Conservation (phyloP, 345 rosid species). For the Brassica napus region Da-Ae NC_063439.1:28491001-28491500, state of each 20-base stretch:
- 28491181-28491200: conserved; percentile 99
- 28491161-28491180: conserved; percentile 86
- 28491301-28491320: no score
- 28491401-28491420: conserved; percentile 89
- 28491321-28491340: conserved; percentile 11
- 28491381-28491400: conserved; percentile 99
- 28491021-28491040: conserved; percentile 95
- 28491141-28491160: conserved; percentile 82
- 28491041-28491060: conserved; percentile 64
- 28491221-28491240: conserved; percentile 68
- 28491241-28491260: conserved; percentile 81
- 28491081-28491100: conserved; percentile 18
- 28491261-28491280: conserved; percentile 47
- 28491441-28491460: conserved; percentile 60
- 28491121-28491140: conserved; percentile 70
- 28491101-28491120: not conserved
- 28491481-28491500: conserved; percentile 52
- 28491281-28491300: conserved; percentile 16
- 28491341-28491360: conserved; percentile 87
- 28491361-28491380: conserved; percentile 78
- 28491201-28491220: conserved; percentile 69
- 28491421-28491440: conserved; percentile 78
- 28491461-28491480: conserved; percentile 61
- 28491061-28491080: conserved; percentile 24
- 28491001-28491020: conserved; percentile 85